Conservation (phyloP, 495 filamentous ascomycete genomes). For the Penicillium simplicissimum region DNA sequence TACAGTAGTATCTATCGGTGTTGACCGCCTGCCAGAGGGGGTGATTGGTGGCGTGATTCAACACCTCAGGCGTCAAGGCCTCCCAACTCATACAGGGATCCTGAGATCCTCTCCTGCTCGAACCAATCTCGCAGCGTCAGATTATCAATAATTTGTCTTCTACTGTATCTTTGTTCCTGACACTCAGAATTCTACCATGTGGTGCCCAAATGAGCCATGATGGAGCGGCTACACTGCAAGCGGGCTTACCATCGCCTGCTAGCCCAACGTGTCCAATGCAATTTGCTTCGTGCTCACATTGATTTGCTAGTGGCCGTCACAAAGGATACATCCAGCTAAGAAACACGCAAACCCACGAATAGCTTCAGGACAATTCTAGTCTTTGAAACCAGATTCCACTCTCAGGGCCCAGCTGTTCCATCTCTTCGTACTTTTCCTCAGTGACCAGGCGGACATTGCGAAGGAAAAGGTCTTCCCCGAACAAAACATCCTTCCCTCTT, state of each 20-base stretch:
- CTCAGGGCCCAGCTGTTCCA: neutral
- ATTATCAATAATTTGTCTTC: neutral
- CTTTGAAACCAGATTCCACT: neutral
- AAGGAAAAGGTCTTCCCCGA: neutral
- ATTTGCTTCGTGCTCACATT: neutral
- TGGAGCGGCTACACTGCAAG: neutral
- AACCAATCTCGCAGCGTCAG: neutral
- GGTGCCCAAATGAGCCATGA: neutral
- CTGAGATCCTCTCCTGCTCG: no score
- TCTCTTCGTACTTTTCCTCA: neutral
- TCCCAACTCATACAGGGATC: no score
- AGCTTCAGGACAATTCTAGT: no score
- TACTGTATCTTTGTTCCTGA: no score
- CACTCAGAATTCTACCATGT: no score
- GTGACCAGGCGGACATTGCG: neutral
- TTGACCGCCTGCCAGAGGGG: neutral
- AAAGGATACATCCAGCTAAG: neutral
- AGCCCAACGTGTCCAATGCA: no score
- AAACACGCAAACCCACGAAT: no score
- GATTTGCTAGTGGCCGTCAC: neutral
- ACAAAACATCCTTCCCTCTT: neutral
- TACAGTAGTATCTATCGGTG: neutral
- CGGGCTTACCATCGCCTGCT: no score
- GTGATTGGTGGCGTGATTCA: neutral
- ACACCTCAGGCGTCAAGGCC: neutral